A percentile compares a stretch with the other conserved stretches of the same genome.
Evolutionary conservation across 169 alveolate species (phyloP).

Genomic region (Eimeria sp.): DNA sequence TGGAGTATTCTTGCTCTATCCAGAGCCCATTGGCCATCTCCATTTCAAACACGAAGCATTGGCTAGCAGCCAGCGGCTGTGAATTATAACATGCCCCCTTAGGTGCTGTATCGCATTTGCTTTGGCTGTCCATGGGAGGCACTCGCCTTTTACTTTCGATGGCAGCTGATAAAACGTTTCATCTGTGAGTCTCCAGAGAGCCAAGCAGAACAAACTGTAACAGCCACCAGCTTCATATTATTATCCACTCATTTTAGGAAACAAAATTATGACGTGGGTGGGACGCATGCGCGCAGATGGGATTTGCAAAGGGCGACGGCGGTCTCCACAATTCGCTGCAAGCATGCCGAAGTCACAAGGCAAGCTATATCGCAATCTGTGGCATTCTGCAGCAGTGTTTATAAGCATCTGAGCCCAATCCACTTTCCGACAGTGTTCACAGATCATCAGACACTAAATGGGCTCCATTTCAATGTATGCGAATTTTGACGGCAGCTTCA

Average conservation of each 20-base stretch:
- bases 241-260: neutral
- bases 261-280: neutral
- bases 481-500: conserved; percentile 6
- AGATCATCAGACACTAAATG: neutral
- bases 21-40: neutral
- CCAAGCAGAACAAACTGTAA: neutral
- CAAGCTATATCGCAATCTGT: neutral
- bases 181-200: conserved; percentile 8
- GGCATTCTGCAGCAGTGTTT: neutral
- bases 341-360: conserved; percentile 67
- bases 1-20: neutral
- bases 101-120: conserved; percentile 63
- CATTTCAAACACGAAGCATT: neutral
- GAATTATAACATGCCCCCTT: neutral
- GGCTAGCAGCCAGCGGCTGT: neutral
- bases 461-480: neutral
- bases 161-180: conserved; percentile 68
- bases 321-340: conserved; percentile 63
- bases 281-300: conserved; percentile 21
- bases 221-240: neutral
- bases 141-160: conserved; percentile 44
- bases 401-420: too few relatives aligned
- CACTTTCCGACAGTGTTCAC: neutral
- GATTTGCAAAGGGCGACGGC: conserved; percentile 31
- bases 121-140: conserved; percentile 30